Evolutionary conservation across 2,329 filamentous ascomycete genomes (phyloP), one percentile per base, ranked within the genome.

Genomic region (Cladosporium sp.): DNA sequence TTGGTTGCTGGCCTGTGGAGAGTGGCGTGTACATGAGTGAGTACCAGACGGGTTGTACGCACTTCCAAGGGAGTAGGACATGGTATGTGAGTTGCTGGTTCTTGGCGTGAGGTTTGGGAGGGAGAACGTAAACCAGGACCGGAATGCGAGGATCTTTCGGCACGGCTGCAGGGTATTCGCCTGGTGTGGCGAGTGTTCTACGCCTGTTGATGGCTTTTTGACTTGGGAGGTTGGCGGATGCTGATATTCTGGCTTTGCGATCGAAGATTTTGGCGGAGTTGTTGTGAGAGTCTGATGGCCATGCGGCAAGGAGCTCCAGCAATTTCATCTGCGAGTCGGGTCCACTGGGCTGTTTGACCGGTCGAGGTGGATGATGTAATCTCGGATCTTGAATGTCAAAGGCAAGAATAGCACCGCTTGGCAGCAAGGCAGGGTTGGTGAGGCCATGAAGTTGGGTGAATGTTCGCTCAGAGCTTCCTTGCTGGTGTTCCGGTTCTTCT

Each of bases 11-110:
- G 7, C 90, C 90, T 1, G 83, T 86, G 0, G 83, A 86, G 0
- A 94, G 75, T 0, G 88, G 88, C 53, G 84, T 89, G 62, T 89
- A 89, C 70, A 95, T 85, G 12, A 97, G 70, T 40, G 82, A 83
- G 59, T 92, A 85, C 93, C 93, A 98, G 27, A 96, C 75, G 0
- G 88, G 82, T 30, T 82, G 74, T 30, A 97, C 85, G 59, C 88
- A 95, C 63, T 88, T 90, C 89, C 92, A 96, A 0, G 93, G 93
- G 3, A 93, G 77, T 19, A 97, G 74, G 1, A 97, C 66, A 0
- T 84, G 93, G 89, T 90, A 97, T 0, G 77, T 83, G 0, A 85
- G 85, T 41, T 85, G 82, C 1, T 74, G 71, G 40, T 77, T 78
- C 9, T 67, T 71, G n/a, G 25, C 15, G 18, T 40, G 40, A 7